A percentile compares a stretch with the other conserved stretches of the same genome.
phyloP scores from a whole-genome alignment of 2,329 filamentous ascomycete genomes.

The Ambrosiella xylebori region DNA sequence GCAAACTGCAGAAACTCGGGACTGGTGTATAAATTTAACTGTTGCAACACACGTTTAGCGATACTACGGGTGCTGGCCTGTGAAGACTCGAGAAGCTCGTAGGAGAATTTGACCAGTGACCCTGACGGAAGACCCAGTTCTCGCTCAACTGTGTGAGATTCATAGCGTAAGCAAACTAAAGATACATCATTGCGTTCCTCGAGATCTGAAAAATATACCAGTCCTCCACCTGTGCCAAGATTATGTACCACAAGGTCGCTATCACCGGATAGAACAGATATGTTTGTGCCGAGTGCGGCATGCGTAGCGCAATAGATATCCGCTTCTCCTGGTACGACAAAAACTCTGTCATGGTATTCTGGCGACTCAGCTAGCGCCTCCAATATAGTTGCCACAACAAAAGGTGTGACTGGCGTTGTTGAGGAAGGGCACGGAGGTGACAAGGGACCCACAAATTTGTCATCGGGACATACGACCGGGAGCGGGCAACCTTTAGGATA shows the following conservation, averaged over 20 bases:
- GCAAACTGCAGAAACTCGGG: background rate
- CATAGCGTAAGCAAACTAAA: constrained; percentile 17
- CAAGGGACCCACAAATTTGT: constrained; percentile 12
- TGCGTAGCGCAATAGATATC: constrained; percentile 61
- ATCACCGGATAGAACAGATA: constrained; percentile 59
- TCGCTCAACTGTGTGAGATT: constrained; percentile 23
- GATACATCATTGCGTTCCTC: constrained; percentile 14
- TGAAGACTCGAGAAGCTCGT: constrained; percentile 17
- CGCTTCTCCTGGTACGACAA: constrained; percentile 67
- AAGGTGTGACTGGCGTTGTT: constrained; percentile 20
- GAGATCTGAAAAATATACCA: constrained; percentile 35
- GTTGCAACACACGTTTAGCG: background rate
- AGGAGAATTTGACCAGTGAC: constrained; percentile 17
- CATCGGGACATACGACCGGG: background rate
- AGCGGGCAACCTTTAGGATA: constrained; percentile 7
- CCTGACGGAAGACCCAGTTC: constrained; percentile 24
- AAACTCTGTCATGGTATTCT: constrained; percentile 26
- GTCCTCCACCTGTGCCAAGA: constrained; percentile 46
- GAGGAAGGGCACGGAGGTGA: constrained; percentile 22
- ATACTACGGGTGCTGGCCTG: constrained; percentile 14
- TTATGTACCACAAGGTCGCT: constrained; percentile 70
- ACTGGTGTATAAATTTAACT: background rate
- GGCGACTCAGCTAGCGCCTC: constrained; percentile 42
- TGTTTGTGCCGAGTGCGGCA: constrained; percentile 31
- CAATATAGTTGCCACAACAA: constrained; percentile 61